Evolutionary conservation across 768 basidiomycete species (phyloP).

Genomic region (Artomyces pyxidatus): DNA sequence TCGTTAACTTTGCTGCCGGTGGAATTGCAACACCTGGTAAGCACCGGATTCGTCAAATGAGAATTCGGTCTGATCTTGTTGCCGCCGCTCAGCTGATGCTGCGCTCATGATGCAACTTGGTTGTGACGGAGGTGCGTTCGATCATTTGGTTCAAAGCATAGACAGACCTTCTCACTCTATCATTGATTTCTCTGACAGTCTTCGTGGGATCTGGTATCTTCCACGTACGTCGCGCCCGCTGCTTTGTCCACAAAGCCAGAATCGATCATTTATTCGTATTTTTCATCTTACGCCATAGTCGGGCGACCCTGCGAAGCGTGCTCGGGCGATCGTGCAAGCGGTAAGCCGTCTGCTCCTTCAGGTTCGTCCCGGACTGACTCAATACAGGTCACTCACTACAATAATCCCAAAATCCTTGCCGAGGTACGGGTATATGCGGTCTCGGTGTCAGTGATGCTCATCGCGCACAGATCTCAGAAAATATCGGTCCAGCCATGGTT

Average conservation of each 20-base stretch:
- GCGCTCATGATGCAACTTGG: conserved; percentile 99
- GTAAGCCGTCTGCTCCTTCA: conserved; percentile 32
- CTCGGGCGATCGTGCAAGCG: conserved; percentile 93
- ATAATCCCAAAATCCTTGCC: conserved; percentile 87
- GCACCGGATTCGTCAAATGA: conserved; percentile 14
- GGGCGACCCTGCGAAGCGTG: conserved; percentile 88
- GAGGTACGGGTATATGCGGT: conserved; percentile 41
- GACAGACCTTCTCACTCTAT: conserved; percentile 1
- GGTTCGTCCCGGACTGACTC: conserved; percentile 6
- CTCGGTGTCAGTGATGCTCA: not conserved
- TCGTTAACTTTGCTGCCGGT: conserved; percentile 95
- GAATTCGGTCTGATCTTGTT: conserved; percentile 5
- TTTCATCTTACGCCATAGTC: conserved; percentile 40
- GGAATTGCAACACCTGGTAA: conserved; percentile 86
- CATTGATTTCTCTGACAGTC: conserved; percentile 37
- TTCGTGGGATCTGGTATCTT: conserved; percentile 99
- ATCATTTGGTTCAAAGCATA: not conserved
- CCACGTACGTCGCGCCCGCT: conserved; percentile 47
- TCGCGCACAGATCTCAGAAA: conserved; percentile 54
- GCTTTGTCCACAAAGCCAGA: too few relatives aligned
- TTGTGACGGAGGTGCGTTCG: conserved; percentile 79
- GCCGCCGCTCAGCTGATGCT: conserved; percentile 61
- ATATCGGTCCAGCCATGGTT: conserved; percentile 89
- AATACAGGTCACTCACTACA: conserved; percentile 82
- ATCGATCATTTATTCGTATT: conserved; percentile 1